Base-by-base conservation (phyloP, 2,329 filamentous ascomycete species). In the Neonectria sp. region DNA sequence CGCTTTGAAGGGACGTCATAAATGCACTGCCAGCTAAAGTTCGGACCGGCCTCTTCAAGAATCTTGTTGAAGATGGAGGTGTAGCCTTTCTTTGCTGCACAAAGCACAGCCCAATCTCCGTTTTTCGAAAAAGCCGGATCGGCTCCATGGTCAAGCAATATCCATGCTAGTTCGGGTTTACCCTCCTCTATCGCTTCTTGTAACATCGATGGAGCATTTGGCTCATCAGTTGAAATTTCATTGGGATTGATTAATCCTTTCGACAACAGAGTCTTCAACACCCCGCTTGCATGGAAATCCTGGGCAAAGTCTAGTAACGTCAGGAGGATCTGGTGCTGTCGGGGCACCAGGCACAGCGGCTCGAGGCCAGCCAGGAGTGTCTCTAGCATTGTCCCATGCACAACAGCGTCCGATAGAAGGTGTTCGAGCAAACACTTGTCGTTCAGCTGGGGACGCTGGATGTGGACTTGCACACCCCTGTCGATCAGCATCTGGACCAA, bases 81-180 rank as follows among this genome's bases (percentile, higher is more conserved):
- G n/a, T 68, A 67, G 9, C 73, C 74, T 13, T 49, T 45, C 12
- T 68, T 58, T 3, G 63, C 68, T 0, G 63, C 66, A 7, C 71
- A 55, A 7, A 75, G 65, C 9, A 74, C 37, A 5, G 68, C 65
- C 31, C 61, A 70, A 25, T 67, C 68, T 29, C 60, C 62, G 17
- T 55, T 17, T 4, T 45, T 58, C 3, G 70, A 60, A 55, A 73
- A 55, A 15, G 46, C 35, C 12, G 71, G 66, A 53, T 75, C 59
- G 24, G 74, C 74, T 2, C 70, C 73, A 27, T 63, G 52, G 9
- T 67, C 55, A 3, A 76, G 65, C 25, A 76, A 27, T 12, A 67
- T 33, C 8, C 40, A 33, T 13, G 68, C 72, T 11, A 75, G 21
- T 0, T 65, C 56, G 11, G 57, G 46, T 6, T 48, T 65, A 12